phyloP scores from a whole-genome alignment of 306 rosid species.

The Cucurbita ficifolia region DNA sequence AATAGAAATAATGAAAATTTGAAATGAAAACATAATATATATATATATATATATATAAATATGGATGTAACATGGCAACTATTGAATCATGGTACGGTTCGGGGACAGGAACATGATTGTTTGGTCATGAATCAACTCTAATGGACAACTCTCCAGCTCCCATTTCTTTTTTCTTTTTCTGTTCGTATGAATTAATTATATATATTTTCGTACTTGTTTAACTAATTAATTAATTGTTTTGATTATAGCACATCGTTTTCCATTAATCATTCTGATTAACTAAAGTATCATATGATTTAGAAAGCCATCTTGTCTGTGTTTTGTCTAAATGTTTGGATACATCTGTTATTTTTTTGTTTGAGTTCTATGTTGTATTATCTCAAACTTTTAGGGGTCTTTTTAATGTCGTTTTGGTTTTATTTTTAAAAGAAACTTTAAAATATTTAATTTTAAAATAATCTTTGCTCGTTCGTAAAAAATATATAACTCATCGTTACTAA shows the following conservation, averaged over 20 bases:
- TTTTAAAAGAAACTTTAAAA: too few relatives aligned
- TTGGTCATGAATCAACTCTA: not conserved
- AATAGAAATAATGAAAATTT: not conserved
- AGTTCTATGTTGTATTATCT: too few relatives aligned
- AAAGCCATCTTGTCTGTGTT: not conserved
- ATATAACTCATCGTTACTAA: too few relatives aligned
- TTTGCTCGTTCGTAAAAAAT: too few relatives aligned
- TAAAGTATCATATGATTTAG: not conserved
- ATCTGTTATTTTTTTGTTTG: too few relatives aligned
- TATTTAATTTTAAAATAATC: too few relatives aligned
- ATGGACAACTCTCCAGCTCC: not conserved
- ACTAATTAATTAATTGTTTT: not conserved
- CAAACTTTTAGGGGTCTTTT: too few relatives aligned
- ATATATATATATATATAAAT: too few relatives aligned
- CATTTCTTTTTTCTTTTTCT: not conserved
- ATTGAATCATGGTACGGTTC: not conserved
- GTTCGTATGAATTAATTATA: not conserved
- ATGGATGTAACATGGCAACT: not conserved
- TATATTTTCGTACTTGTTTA: not conserved
- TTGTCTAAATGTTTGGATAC: not conserved
- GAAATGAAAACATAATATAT: too few relatives aligned
- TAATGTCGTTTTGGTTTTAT: too few relatives aligned
- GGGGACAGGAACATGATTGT: not conserved
- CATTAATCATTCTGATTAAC: not conserved
- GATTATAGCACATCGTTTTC: not conserved